Evolutionary conservation across 2,329 filamentous ascomycete species (phyloP), one percentile per base, ranked within the genome.

Genomic region (Hypoxylon sp.): DNA sequence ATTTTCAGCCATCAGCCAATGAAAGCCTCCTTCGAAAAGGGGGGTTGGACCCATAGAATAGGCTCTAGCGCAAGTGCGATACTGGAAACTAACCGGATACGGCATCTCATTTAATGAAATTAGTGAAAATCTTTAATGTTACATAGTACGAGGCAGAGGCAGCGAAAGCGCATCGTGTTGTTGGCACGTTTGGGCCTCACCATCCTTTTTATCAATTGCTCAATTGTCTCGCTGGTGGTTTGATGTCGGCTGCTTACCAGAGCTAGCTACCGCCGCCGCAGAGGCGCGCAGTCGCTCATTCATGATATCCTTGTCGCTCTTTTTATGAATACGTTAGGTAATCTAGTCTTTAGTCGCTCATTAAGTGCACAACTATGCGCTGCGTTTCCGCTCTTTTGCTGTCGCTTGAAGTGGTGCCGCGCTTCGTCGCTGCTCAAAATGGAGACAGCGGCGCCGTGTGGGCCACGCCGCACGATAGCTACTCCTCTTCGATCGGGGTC

Each of bases 401-500:
- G 30, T 39, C 47, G 41, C 41, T 66, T 14, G 53, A 52, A 19
- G 34, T 52, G 29, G 39, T 48, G 41, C 54, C 43, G 47, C 61
- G 55, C 51, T 59, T 62, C 54, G 51, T 32, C 9, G 69, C 66
- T 30, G 53, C 37, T 6, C 7, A 65, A 27, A 51, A 58, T 23
- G 53, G 61, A 48, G 50, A 30, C 63, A 67, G 61, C 60, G 76
- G 74, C 65, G 75, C 73, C 68, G 74, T 79, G 50, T 78, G 74
- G 71, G 78, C 82, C 63, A 88, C 86, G 4, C 86, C 87, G 30
- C 87, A 89, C 74, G 84, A 83, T 67, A 77, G 79, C 71, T 89
- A 82, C 79, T 85, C 84, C 1, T 87, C 84, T 14, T 87, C 85
- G 3, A 76, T 87, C 65, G 87, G 87, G 48, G 86, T 88, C 3